Percentiles rank a stretch among this genome's conserved stretches.
phyloP scores from a whole-genome alignment of 495 filamentous ascomycete species.

The Halenospora varia region DNA sequence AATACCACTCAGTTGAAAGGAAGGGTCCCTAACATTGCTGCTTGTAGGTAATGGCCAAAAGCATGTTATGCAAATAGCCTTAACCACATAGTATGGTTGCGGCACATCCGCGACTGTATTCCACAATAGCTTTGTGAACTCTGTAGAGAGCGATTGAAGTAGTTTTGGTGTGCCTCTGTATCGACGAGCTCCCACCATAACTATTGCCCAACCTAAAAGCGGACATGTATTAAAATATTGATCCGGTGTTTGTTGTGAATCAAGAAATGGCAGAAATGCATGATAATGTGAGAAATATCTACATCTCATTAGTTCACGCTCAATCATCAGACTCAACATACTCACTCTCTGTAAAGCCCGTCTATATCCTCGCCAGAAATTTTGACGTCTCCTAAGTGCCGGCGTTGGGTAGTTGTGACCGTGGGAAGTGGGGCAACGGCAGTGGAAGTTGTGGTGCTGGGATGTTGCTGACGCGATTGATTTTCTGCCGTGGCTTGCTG shows the following conservation, averaged over 20 bases:
- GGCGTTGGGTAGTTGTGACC: slow-evolving; percentile 59
- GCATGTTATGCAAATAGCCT: slow-evolving; percentile 80
- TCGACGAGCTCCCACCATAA: slow-evolving; percentile 72
- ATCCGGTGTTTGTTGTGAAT: slow-evolving; percentile 62
- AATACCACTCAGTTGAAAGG: slow-evolving; percentile 79
- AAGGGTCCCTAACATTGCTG: slow-evolving; percentile 75
- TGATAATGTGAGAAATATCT: slow-evolving; percentile 77
- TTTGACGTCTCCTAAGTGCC: slow-evolving; percentile 76
- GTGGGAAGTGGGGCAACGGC: not conserved
- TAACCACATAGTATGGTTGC: slow-evolving; percentile 80
- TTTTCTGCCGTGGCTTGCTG: slow-evolving; percentile 45
- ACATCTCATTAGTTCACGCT: slow-evolving; percentile 51
- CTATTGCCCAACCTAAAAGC: slow-evolving; percentile 80
- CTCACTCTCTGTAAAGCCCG: slow-evolving; percentile 62
- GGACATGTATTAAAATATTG: slow-evolving; percentile 66
- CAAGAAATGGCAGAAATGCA: slow-evolving; percentile 77
- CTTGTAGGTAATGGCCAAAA: slow-evolving; percentile 84
- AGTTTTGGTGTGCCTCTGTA: slow-evolving; percentile 59
- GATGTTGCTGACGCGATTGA: slow-evolving; percentile 4
- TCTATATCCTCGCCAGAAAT: slow-evolving; percentile 59
- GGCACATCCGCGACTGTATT: slow-evolving; percentile 71
- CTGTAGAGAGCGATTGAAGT: slow-evolving; percentile 62
- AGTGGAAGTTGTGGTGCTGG: not conserved
- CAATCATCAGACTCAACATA: slow-evolving; percentile 64
- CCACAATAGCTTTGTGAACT: slow-evolving; percentile 68